Evolutionary conservation across 2,329 filamentous ascomycete species (phyloP), one percentile per base, ranked within the genome.

Genomic region (Septoria petroselini): DNA sequence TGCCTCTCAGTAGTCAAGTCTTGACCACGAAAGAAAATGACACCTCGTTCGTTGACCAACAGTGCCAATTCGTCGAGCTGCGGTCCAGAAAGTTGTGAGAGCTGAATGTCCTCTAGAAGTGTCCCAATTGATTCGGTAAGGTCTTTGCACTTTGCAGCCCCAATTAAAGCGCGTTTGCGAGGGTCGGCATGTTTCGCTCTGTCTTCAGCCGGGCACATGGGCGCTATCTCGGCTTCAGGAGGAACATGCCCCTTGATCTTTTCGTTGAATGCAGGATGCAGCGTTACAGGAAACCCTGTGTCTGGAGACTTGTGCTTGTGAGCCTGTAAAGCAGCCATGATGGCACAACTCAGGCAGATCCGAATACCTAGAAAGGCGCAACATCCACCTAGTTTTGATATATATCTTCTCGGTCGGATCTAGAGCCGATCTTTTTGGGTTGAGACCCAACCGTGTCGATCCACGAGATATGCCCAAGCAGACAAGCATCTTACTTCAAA

Each of bases 51-150:
- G 37, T 9, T 11, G 2, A 25, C 37, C 12, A 40, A 18, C 14
- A 40, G 18, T n/a, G 37, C 37, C 17, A 40, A 11, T 23, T 40
- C 37, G 12, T 40, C 37, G 9, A n/a, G 17, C 37, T 40, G 37
- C 2, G 17, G 11, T 4, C 18, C 37, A 7, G 37, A n/a, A 14
- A 40, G 12, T 9, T 19, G 21, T 12, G 17, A 40, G 2, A 40
- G 37, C 37, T 40, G 37, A 4, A 40, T 39, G 14, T 19, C 19
- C 9, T 18, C 15, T 11, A 39, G 5, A 5, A 39, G 9, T 12
- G 35, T 39, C 7, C 35, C 35, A 6, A 39, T 18, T 7, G 15
- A 18, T 39, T 39, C 35, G 7, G 35, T 18, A 15, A 39, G 35
- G 18, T 39, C 35, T 39, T 23, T 18, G 8, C 15, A 12, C 17